phyloP scores from a whole-genome alignment of 768 basidiomycete species.

The button mushroom (Agaricus bisporus) region DNA sequence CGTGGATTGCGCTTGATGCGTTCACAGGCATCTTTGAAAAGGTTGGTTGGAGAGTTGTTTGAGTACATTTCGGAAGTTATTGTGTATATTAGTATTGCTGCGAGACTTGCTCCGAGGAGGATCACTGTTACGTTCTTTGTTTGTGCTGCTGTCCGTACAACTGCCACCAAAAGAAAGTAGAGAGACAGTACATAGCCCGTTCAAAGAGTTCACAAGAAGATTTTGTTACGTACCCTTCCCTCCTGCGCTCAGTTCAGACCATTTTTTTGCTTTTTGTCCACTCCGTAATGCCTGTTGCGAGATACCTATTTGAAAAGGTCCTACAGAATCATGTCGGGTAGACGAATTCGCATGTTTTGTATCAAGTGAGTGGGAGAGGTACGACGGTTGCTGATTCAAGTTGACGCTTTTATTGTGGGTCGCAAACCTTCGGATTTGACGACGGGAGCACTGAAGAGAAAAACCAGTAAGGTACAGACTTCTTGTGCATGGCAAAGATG shows the following conservation, averaged over 20 bases:
- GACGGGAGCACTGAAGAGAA: background rate
- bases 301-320: conserved; percentile 74
- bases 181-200: background rate
- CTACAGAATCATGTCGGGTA: conserved; percentile 54
- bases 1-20: conserved; percentile 40
- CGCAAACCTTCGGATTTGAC: conserved; percentile 28
- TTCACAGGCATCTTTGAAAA: conserved; percentile 61
- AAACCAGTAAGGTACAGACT: background rate
- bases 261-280: conserved; percentile 58
- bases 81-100: conserved; percentile 69
- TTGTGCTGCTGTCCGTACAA: conserved; percentile 42
- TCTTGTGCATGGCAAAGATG: conserved; percentile 1
- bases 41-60: conserved; percentile 80
- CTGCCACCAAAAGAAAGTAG: conserved; percentile 20
- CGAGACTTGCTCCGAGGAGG: conserved; percentile 75
- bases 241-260: conserved; percentile 70
- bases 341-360: conserved; percentile 38
- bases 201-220: background rate
- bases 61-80: conserved; percentile 82
- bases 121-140: conserved; percentile 51
- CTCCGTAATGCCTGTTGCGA: conserved; percentile 47
- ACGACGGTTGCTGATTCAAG: conserved; percentile 34
- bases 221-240: conserved; percentile 58
- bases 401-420: conserved; percentile 37
- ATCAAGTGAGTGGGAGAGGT: conserved; percentile 62